These are phyloP conservation scores for Aspergillus neoniger DNA, from an alignment of 2,329 filamentous ascomycete species.

Conservation along the genomic window DNA sequence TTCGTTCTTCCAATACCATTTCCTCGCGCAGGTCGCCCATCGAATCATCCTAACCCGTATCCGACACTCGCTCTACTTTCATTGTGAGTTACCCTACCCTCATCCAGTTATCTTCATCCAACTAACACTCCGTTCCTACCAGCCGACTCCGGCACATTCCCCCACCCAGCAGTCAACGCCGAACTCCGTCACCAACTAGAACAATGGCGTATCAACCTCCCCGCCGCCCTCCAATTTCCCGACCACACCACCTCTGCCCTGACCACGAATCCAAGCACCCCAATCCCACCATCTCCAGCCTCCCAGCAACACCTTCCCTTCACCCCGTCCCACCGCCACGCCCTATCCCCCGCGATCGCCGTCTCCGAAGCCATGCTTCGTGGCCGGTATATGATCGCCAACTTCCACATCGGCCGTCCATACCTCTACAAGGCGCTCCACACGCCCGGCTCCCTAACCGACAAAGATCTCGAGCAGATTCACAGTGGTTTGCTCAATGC, in stretches of 20 bases:
- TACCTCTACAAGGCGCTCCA: constrained; percentile 47
- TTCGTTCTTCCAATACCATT: constrained; percentile 59
- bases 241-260: constrained; percentile 31
- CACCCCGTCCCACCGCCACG: constrained; percentile 17
- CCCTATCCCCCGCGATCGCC: constrained; percentile 37
- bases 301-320: constrained; percentile 23
- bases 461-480: constrained; percentile 44
- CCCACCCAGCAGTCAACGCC: constrained; percentile 51
- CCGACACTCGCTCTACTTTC: constrained; percentile 54
- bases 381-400: constrained; percentile 40
- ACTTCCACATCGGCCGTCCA: constrained; percentile 45
- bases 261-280: constrained; percentile 10
- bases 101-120: not conserved
- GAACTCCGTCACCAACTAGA: constrained; percentile 59
- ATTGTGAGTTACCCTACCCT: constrained; percentile 34
- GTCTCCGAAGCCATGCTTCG: constrained; percentile 43
- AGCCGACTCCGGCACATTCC: constrained; percentile 47
- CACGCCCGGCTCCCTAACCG: constrained; percentile 38
- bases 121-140: constrained; percentile 14
- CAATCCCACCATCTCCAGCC: constrained; percentile 26
- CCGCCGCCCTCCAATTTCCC: constrained; percentile 50
- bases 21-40: constrained; percentile 58
- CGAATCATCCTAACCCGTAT: constrained; percentile 58
- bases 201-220: constrained; percentile 57
- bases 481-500: constrained; percentile 41